Evolutionary conservation across 2,329 filamentous ascomycete genomes (phyloP).

Genomic region (Proliferodiscus dingleyae): DNA sequence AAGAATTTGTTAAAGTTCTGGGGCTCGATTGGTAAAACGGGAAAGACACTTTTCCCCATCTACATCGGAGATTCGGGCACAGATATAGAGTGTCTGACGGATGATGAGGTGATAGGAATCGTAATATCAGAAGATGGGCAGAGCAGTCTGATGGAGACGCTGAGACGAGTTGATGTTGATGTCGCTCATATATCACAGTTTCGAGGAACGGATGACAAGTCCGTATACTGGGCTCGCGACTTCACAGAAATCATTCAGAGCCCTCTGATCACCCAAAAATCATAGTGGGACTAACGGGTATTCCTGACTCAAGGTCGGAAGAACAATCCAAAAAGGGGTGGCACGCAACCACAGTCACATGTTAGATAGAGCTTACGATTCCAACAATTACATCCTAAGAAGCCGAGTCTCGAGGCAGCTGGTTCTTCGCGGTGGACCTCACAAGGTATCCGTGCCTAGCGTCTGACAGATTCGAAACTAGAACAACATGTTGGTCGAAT

Average conservation of each 20-base stretch:
- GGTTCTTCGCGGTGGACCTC: too few relatives aligned
- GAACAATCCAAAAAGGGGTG: too few relatives aligned
- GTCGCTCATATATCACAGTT: slow-evolving; percentile 13
- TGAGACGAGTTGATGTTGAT: slow-evolving; percentile 16
- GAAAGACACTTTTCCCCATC: slow-evolving; percentile 7
- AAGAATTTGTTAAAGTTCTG: slow-evolving; percentile 14
- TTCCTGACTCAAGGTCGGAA: too few relatives aligned
- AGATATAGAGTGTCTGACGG: slow-evolving; percentile 29
- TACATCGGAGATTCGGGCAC: slow-evolving; percentile 31
- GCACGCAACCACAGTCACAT: too few relatives aligned
- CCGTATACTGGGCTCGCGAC: slow-evolving; percentile 22
- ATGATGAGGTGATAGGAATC: slow-evolving; percentile 20
- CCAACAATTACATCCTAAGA: too few relatives aligned
- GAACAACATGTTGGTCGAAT: too few relatives aligned
- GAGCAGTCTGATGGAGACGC: slow-evolving; percentile 14
- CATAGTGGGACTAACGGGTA: too few relatives aligned
- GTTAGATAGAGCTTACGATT: too few relatives aligned
- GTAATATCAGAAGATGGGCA: slow-evolving; percentile 19
- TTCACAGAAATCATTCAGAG: slow-evolving; percentile 22
- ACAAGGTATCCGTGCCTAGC: too few relatives aligned
- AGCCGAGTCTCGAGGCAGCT: too few relatives aligned
- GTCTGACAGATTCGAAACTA: too few relatives aligned
- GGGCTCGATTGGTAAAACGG: background rate
- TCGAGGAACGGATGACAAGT: slow-evolving; percentile 3
- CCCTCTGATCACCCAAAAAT: slow-evolving; percentile 12